These are phyloP conservation scores for Alternaria dauci DNA, from an alignment of 2,329 filamentous ascomycete genomes.

Conservation along the genomic window DNA sequence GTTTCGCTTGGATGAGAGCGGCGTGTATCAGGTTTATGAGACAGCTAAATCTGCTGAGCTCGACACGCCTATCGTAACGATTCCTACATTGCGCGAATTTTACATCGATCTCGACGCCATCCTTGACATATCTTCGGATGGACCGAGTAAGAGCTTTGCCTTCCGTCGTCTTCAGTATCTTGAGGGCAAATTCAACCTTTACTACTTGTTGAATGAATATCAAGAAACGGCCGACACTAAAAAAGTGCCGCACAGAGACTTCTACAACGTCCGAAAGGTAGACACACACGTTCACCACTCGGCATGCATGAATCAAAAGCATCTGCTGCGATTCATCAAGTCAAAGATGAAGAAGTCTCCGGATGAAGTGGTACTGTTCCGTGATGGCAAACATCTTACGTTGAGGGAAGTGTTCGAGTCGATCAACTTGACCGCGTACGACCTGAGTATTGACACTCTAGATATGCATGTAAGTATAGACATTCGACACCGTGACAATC, in stretches of 20 bases:
- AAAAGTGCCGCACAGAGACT: conserved; percentile 95
- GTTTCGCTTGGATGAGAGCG: conserved; percentile 80
- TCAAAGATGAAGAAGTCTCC: conserved; percentile 99
- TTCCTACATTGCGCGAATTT: conserved; percentile 94
- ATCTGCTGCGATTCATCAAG: conserved; percentile 97
- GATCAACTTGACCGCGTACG: conserved; percentile 96
- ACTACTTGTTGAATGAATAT: conserved; percentile 92
- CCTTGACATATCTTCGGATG: conserved; percentile 89
- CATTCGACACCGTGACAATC: neutral
- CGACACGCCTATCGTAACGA: conserved; percentile 75
- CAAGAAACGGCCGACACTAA: conserved; percentile 98
- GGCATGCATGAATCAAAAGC: conserved; percentile 99
- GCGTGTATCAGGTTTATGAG: conserved; percentile 93
- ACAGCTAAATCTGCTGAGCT: conserved; percentile 68
- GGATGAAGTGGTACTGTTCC: conserved; percentile 89
- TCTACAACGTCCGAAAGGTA: conserved; percentile 98
- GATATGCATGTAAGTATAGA: conserved; percentile 86
- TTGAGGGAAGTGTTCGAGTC: conserved; percentile 94
- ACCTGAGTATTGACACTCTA: conserved; percentile 95
- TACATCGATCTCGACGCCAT: conserved; percentile 94
- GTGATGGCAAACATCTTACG: conserved; percentile 91
- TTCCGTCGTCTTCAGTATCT: conserved; percentile 94
- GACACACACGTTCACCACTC: conserved; percentile 99
- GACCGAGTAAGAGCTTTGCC: conserved; percentile 95
- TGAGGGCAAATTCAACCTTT: conserved; percentile 96